A percentile compares a stretch with the other conserved stretches of the same genome.
Conservation (phyloP, 305 asterid species). For the Fraxinus greggii region DNA sequence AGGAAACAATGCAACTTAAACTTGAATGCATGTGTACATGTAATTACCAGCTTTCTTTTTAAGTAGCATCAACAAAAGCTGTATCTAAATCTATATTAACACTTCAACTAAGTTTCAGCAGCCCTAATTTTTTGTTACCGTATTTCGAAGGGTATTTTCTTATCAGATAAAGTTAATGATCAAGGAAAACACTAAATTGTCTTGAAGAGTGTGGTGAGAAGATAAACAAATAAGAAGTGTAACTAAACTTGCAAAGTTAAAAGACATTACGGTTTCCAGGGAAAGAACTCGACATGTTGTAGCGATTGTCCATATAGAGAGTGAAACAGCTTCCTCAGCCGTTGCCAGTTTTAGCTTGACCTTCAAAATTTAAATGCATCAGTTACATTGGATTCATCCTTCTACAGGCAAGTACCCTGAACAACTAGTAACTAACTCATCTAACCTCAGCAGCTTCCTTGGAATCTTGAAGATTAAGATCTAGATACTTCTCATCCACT, state of each 20-base stretch:
- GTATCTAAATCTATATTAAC: background rate
- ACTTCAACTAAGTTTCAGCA: background rate
- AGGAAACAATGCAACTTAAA: background rate
- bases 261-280: slow-evolving; percentile 66
- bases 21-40: background rate
- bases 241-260: slow-evolving; percentile 21
- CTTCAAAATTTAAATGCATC: slow-evolving; percentile 44
- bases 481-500: slow-evolving; percentile 44
- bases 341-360: slow-evolving; percentile 61
- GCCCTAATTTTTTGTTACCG: background rate
- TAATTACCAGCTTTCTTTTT: background rate
- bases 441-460: slow-evolving; percentile 63
- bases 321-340: slow-evolving; percentile 90
- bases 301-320: slow-evolving; percentile 84
- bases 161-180: background rate
- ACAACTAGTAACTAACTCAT: slow-evolving; percentile 14
- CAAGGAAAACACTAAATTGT: slow-evolving; percentile 9
- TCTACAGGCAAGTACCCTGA: slow-evolving; percentile 7
- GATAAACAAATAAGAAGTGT: slow-evolving; percentile 11
- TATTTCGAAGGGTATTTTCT: background rate
- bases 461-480: slow-evolving; percentile 36
- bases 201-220: background rate
- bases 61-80: background rate
- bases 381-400: slow-evolving; percentile 21
- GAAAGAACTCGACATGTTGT: slow-evolving; percentile 89